Base-by-base conservation (phyloP, 2,329 filamentous ascomycete genomes). In the Pseudogymnoascus sp. region DNA sequence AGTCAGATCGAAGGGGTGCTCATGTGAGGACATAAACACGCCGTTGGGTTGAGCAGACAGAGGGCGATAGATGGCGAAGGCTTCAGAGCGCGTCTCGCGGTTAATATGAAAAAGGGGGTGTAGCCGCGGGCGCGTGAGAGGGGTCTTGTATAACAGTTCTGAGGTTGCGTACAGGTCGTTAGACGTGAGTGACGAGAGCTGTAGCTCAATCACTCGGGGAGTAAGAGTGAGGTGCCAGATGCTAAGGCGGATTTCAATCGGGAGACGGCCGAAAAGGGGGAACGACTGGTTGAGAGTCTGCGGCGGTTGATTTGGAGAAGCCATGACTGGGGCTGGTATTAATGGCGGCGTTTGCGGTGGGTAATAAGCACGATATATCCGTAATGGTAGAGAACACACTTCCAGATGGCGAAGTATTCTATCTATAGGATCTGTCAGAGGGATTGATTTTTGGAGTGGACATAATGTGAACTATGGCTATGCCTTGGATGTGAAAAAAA, bases 161-260 rank as follows among this genome's bases (percentile, higher is more conserved):
- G 51, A 57, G 28, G 16, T 13, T 4, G n/a, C 51, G n/a, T 57
- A 57, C n/a, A 57, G 16, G 28, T 57, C 16, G 51, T 34, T 34
- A 28, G 28, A 19, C 10, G 28, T 57, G 28, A 34, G 28, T 19
- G 51, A 34, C 13, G 10, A 57, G n/a, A 57, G 6, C 51, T 57
- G 51, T 10, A 70, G 16, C 36, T 66, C 65, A 3, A 70, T 60
- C 3, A 28, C 19, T 7, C 67, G 65, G 14, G 66, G 62, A n/a
- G 51, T 7, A 6, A 70, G 60, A 8, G 66, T 63, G 2, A 67
- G 34, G 1, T 65, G 28, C 68, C 68, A 71, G 8, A 69, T 68
- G 6, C 63, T 67, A 1, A 19, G 16, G 6, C 66, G 65, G 6
- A 70, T 54, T 37, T 71, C 70, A 11, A 43, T 60, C 11, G 70